phyloP scores from a whole-genome alignment of 2,329 filamentous ascomycete species.

The Diaporthe citrichinensis region DNA sequence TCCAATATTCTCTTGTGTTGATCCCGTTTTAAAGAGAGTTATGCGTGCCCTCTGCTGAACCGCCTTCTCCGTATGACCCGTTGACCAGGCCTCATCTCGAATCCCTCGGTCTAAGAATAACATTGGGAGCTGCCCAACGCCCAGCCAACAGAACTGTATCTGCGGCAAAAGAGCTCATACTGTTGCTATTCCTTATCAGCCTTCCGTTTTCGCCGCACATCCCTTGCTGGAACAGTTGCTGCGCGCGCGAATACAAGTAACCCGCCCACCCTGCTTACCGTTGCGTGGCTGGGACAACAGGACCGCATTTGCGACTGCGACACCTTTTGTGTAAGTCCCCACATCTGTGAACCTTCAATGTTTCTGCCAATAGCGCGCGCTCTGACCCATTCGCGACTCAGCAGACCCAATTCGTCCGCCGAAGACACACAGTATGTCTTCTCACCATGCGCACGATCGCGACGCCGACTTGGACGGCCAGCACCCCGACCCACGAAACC shows the following conservation, averaged over 20 bases:
- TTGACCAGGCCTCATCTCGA: constrained; percentile 19
- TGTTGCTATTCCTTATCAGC: not conserved
- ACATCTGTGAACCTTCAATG: constrained; percentile 10
- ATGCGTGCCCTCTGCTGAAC: not conserved
- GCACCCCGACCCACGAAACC: constrained; percentile 59
- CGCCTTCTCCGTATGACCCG: constrained; percentile 6
- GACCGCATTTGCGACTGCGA: constrained; percentile 24
- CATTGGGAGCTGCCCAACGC: constrained; percentile 2
- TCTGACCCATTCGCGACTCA: constrained; percentile 31
- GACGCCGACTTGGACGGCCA: constrained; percentile 43
- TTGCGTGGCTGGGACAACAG: constrained; percentile 5
- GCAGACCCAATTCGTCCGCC: constrained; percentile 6
- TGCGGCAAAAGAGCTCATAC: not conserved
- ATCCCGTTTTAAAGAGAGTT: constrained; percentile 12
- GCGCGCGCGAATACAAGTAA: not conserved
- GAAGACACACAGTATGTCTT: constrained; percentile 35
- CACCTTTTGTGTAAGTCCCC: constrained; percentile 33
- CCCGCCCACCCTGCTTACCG: not conserved
- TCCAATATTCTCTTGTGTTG: constrained; percentile 21
- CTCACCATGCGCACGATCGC: constrained; percentile 36
- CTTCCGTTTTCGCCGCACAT: not conserved
- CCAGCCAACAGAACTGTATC: constrained; percentile 16
- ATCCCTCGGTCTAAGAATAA: constrained; percentile 35
- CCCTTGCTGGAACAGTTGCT: not conserved
- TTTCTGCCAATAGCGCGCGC: constrained; percentile 31